phyloP scores from a whole-genome alignment of 2,329 filamentous ascomycete species.

The Camillea tinctor region DNA sequence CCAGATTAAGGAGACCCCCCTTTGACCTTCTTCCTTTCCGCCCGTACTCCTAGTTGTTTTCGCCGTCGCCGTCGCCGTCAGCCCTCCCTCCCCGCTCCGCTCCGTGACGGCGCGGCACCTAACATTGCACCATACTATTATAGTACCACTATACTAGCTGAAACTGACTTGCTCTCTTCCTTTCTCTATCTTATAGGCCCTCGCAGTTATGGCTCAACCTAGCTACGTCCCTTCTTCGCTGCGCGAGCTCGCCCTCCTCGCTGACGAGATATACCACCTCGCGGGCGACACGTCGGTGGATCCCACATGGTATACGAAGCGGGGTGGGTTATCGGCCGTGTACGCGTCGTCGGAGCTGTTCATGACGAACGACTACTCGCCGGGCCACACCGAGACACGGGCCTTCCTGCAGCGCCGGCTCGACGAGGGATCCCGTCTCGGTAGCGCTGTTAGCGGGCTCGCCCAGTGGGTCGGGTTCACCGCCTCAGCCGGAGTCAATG shows the following conservation, averaged over 20 bases:
- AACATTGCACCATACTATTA: not conserved
- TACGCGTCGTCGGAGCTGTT: conserved; percentile 80
- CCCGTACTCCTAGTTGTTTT: not conserved
- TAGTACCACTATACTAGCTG: not conserved
- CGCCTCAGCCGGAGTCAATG: conserved; percentile 71
- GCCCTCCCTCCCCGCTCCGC: not conserved
- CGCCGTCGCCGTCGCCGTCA: not conserved
- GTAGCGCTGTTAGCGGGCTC: conserved; percentile 60
- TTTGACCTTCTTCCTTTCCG: not conserved
- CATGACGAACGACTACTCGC: conserved; percentile 85
- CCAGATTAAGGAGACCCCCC: too few relatives aligned
- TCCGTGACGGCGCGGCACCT: not conserved
- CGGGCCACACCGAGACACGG: conserved; percentile 73
- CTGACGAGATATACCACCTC: conserved; percentile 91
- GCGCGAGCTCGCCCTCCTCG: conserved; percentile 73
- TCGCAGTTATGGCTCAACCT: conserved; percentile 87
- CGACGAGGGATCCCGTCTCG: conserved; percentile 64
- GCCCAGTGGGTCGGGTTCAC: conserved; percentile 83
- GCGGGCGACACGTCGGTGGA: conserved; percentile 82
- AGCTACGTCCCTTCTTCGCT: conserved; percentile 73
- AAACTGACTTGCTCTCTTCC: conserved; percentile 1
- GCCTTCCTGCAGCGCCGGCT: conserved; percentile 76
- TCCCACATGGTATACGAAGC: conserved; percentile 78
- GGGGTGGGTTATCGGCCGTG: conserved; percentile 53
- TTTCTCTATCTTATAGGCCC: conserved; percentile 54